Evolutionary conservation across 2,329 filamentous ascomycete genomes (phyloP).

Genomic region (Ramularia endophylla): DNA sequence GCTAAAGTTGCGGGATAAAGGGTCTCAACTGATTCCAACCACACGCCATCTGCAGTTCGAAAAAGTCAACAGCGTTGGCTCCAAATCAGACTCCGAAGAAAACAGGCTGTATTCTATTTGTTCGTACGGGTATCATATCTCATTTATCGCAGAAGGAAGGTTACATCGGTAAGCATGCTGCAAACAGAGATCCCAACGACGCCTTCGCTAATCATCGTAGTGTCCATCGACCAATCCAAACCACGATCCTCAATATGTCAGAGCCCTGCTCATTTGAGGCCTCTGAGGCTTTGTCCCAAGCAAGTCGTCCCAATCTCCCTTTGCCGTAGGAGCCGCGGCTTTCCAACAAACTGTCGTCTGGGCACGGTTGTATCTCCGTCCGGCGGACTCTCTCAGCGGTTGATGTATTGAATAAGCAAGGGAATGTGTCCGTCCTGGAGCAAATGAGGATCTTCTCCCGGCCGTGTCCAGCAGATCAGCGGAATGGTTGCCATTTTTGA

Average conservation of each 20-base stretch:
- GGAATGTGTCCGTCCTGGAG: slow-evolving; percentile 1
- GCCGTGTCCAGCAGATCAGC: slow-evolving; percentile 7
- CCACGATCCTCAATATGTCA: slow-evolving; percentile 2
- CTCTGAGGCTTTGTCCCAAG: slow-evolving; percentile 8
- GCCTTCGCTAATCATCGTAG: slow-evolving; percentile 5
- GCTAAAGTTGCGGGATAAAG: no score
- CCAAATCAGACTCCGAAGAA: no score
- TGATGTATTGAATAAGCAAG: slow-evolving; percentile 10
- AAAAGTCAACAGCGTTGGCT: no score
- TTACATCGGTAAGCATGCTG: no score
- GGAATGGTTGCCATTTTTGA: slow-evolving; percentile 6
- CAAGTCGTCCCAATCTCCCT: slow-evolving; percentile 14
- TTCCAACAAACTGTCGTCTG: slow-evolving; percentile 9
- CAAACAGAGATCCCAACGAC: not conserved
- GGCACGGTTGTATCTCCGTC: slow-evolving; percentile 12
- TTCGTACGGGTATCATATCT: no score
- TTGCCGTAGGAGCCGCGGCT: slow-evolving; percentile 6
- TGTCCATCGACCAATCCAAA: no score
- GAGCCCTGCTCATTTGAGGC: slow-evolving; percentile 1
- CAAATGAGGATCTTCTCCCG: slow-evolving; percentile 1
- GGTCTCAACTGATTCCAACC: no score
- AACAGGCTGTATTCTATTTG: no score
- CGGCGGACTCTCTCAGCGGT: slow-evolving; percentile 12
- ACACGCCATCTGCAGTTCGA: no score
- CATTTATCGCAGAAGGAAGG: no score